phyloP scores from a whole-genome alignment of 768 basidiomycete species.

The Suillus tomentosus region DNA sequence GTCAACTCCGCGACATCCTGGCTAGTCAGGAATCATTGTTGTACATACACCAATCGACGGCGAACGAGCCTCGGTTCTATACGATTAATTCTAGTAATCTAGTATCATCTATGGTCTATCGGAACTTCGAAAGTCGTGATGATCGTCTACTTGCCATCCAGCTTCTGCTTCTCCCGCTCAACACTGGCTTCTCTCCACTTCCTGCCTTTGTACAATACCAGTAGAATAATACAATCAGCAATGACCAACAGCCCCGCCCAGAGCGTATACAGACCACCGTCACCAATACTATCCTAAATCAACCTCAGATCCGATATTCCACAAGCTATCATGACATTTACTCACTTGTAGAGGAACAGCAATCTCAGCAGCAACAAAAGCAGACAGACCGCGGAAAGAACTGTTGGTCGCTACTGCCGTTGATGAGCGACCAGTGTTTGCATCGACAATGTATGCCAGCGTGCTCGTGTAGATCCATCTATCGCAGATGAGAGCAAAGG shows the following conservation, averaged over 20 bases:
- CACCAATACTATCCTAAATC: slow-evolving; percentile 21
- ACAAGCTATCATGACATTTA: neutral
- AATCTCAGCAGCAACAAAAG: slow-evolving; percentile 73
- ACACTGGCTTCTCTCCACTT: slow-evolving; percentile 59
- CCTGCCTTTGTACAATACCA: slow-evolving; percentile 60
- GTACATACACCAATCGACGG: neutral
- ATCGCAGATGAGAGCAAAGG: neutral
- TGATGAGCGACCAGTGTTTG: slow-evolving; percentile 80
- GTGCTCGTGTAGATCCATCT: slow-evolving; percentile 66
- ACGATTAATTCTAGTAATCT: neutral
- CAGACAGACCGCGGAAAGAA: slow-evolving; percentile 66
- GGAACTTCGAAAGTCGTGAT: neutral
- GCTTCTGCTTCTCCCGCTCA: slow-evolving; percentile 37
- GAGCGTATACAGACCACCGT: slow-evolving; percentile 33
- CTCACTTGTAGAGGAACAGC: slow-evolving; percentile 68
- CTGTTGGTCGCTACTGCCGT: slow-evolving; percentile 78
- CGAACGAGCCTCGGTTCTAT: neutral
- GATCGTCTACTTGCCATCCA: slow-evolving; percentile 4
- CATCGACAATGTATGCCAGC: slow-evolving; percentile 85
- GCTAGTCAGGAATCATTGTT: too few relatives aligned
- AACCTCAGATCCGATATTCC: neutral
- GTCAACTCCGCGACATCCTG: neutral
- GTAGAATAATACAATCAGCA: slow-evolving; percentile 52
- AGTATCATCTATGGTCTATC: slow-evolving; percentile 1
- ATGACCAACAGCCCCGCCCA: slow-evolving; percentile 58